These are phyloP conservation scores for Epithele typhae DNA, from an alignment of 768 basidiomycete species.

Conservation along the genomic window DNA sequence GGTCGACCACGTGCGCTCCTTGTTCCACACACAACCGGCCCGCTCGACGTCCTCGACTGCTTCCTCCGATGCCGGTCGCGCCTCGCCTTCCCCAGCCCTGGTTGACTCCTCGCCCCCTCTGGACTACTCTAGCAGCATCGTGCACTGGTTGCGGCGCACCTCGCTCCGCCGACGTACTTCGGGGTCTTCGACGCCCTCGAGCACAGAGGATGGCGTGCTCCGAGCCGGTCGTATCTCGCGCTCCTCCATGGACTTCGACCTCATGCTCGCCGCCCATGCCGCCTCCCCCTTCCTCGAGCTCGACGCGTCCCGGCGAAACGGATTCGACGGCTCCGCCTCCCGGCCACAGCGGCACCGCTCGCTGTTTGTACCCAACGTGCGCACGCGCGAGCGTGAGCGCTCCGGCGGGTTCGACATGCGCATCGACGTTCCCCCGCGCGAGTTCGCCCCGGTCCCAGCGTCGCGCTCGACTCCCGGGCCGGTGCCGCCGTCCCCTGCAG, in stretches of 20 bases:
- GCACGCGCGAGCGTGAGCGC: slow-evolving; percentile 14
- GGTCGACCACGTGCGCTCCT: slow-evolving; percentile 56
- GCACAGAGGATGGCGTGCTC: slow-evolving; percentile 50
- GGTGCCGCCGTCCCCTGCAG: not conserved
- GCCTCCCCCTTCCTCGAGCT: not conserved
- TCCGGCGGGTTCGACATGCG: no score
- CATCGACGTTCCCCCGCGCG: no score
- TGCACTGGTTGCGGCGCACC: slow-evolving; percentile 14
- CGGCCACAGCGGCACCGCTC: slow-evolving; percentile 17
- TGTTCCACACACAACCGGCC: slow-evolving; percentile 36
- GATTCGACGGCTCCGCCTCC: slow-evolving; percentile 1
- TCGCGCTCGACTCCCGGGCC: no score
- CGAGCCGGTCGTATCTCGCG: no score
- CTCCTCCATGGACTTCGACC: slow-evolving; percentile 11
- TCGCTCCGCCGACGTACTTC: slow-evolving; percentile 7
- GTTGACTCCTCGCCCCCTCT: slow-evolving; percentile 21
- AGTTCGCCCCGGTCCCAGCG: no score
- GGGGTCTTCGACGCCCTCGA: slow-evolving; percentile 42
- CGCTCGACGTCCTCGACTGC: slow-evolving; percentile 32
- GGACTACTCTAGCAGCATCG: slow-evolving; percentile 5
- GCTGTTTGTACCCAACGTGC: slow-evolving; percentile 13
- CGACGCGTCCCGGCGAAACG: slow-evolving; percentile 2
- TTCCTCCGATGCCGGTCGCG: slow-evolving; percentile 27
- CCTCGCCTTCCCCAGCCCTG: slow-evolving; percentile 10
- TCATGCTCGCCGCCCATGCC: not conserved